Conservation (phyloP, 31 red algal species). For the Pterothamnion heteromorphum region DNA sequence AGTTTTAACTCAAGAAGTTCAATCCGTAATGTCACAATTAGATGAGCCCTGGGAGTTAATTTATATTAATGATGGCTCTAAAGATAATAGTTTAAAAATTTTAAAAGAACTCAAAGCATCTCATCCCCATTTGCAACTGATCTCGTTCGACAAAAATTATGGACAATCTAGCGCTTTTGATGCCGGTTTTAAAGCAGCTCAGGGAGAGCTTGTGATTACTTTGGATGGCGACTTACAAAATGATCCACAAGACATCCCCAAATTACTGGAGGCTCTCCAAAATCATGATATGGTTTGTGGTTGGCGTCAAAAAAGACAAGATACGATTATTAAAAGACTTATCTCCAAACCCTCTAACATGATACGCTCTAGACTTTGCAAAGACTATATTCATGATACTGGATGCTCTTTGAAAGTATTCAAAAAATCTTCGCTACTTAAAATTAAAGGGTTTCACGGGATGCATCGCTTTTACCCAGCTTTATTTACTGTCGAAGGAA, state of each 20-base stretch:
- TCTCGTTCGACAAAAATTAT: constrained; percentile 57
- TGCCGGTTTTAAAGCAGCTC: constrained; percentile 45
- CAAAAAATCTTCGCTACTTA: constrained; percentile 14
- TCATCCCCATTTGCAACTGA: constrained; percentile 18
- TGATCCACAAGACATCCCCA: constrained; percentile 57
- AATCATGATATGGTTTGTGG: constrained; percentile 56
- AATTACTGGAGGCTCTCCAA: constrained; percentile 46
- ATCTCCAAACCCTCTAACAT: constrained; percentile 40
- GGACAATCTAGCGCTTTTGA: constrained; percentile 56
- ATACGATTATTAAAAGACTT: constrained; percentile 36
- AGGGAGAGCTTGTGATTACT: constrained; percentile 53
- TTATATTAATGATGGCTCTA: constrained; percentile 20
- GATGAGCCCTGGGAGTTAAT: background rate
- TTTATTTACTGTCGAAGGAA: background rate
- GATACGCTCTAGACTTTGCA: constrained; percentile 38
- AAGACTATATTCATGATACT: constrained; percentile 49
- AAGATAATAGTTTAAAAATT: background rate
- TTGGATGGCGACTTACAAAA: constrained; percentile 63
- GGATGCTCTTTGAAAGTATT: constrained; percentile 58
- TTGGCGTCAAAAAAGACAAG: constrained; percentile 52
- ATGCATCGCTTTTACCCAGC: constrained; percentile 66
- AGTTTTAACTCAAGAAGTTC: background rate
- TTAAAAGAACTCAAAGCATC: background rate
- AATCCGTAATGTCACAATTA: background rate
- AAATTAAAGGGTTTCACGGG: constrained; percentile 54